A percentile compares a stretch with the other conserved stretches of the same genome.
These are phyloP conservation scores for Dendrobium officinale DNA, from an alignment of 106 monocot species.

Conservation along the genomic window DNA sequence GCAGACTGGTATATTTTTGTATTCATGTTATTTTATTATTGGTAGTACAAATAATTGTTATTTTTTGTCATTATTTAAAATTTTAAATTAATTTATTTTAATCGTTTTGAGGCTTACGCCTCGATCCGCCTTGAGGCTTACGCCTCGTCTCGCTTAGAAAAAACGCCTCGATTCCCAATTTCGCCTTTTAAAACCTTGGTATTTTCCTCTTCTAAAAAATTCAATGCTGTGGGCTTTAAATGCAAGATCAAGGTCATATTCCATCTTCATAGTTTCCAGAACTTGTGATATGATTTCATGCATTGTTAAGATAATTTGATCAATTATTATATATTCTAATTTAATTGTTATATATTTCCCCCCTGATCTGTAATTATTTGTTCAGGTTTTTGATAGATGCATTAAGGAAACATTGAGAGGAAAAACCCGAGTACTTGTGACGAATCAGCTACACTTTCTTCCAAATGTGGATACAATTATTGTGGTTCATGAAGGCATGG, in stretches of 20 bases:
- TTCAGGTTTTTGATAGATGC: slow-evolving; percentile 95
- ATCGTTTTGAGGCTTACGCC: too few species aligned
- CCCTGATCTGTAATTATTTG: slow-evolving; percentile 4
- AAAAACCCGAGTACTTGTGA: slow-evolving; percentile 97
- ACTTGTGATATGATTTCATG: not conserved
- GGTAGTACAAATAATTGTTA: too few species aligned
- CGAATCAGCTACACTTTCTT: slow-evolving; percentile 98
- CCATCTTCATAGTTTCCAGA: not conserved
- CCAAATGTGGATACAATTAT: slow-evolving; percentile 87
- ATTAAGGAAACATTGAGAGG: slow-evolving; percentile 81
- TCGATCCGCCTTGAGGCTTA: too few species aligned
- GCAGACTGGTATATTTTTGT: too few species aligned
- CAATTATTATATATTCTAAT: not conserved
- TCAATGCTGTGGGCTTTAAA: not conserved
- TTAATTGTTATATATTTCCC: not conserved
- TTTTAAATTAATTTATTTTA: too few species aligned
- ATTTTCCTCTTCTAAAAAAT: not conserved
- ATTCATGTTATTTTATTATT: too few species aligned
- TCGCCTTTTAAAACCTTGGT: too few species aligned
- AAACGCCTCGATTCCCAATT: too few species aligned
- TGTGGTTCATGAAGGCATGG: slow-evolving; percentile 85
- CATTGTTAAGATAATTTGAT: not conserved
- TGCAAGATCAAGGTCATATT: not conserved
- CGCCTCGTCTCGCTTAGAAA: too few species aligned
- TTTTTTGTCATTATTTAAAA: too few species aligned